Conservation (phyloP, 148 eudicot genomes). For the Rhododendron vialii region DNA sequence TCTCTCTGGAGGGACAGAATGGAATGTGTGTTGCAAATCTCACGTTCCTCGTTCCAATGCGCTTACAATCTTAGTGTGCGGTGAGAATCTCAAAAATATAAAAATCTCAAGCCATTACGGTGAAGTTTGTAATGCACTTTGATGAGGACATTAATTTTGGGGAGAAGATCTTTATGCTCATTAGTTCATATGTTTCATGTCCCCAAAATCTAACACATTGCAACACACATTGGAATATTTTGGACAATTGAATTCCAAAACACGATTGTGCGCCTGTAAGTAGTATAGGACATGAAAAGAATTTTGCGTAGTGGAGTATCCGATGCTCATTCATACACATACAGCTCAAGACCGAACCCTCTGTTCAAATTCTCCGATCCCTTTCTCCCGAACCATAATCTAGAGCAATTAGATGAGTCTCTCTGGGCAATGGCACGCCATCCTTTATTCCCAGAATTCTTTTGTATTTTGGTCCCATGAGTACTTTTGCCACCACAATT, state of each 20-base stretch:
- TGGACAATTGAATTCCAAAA: not conserved
- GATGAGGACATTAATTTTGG: not conserved
- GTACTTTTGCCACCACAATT: not conserved
- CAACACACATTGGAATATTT: not conserved
- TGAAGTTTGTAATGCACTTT: not conserved
- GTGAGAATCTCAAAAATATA: not conserved
- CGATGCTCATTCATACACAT: not conserved
- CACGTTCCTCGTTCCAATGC: not conserved
- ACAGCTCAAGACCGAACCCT: not conserved
- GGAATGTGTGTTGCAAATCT: not conserved
- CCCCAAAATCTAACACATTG: not conserved
- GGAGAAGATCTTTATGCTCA: not conserved
- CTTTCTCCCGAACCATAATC: not conserved
- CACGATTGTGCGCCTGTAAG: not conserved
- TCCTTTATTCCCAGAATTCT: not conserved
- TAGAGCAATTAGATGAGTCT: not conserved
- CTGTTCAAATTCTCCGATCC: not conserved
- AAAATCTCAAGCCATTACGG: not conserved
- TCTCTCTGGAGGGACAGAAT: not conserved
- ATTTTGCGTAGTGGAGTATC: not conserved
- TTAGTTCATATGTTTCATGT: not conserved
- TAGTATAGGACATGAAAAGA: not conserved
- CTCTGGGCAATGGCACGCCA: not conserved
- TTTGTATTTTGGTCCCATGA: not conserved
- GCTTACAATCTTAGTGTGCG: not conserved